Evolutionary conservation across 129 eudicot genomes (phyloP).

Genomic region (Dittrichia graveolens): DNA sequence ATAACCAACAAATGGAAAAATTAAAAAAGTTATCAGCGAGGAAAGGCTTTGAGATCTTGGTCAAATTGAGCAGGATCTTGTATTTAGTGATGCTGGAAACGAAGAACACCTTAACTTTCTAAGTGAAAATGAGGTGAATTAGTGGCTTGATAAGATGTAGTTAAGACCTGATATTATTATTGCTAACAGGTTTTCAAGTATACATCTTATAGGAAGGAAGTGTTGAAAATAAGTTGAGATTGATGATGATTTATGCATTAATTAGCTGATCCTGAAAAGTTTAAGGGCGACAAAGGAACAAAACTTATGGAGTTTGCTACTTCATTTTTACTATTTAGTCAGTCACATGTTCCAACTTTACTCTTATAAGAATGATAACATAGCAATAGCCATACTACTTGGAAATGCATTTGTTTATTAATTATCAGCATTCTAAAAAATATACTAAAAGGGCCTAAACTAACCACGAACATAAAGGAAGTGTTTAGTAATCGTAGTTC

Average conservation of each 20-base stretch:
- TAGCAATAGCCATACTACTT: no score
- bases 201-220: conserved; percentile 48
- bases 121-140: conserved; percentile 61
- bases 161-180: conserved; percentile 15
- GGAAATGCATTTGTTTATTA: no score
- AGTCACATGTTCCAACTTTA: not conserved
- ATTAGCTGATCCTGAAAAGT: conserved; percentile 86
- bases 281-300: conserved; percentile 77
- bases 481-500: no score
- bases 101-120: conserved; percentile 74
- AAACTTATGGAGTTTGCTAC: conserved; percentile 82
- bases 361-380: not conserved
- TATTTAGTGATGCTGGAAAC: conserved; percentile 96
- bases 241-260: conserved; percentile 88
- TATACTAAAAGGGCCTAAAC: no score
- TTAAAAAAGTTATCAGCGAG: conserved; percentile 66
- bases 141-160: conserved; percentile 13
- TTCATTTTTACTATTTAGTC: not conserved
- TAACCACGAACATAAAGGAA: no score
- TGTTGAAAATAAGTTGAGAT: conserved; percentile 66
- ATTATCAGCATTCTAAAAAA: no score
- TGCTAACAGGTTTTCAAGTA: conserved; percentile 7
- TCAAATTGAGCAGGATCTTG: conserved; percentile 96
- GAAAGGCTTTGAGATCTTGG: conserved; percentile 88
- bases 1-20: conserved; percentile 80